Percentiles rank a stretch among this genome's conserved stretches.
Conservation (phyloP, 1,284 basidiomycete species). For the Pyrrhoderma lamaoense region DNA sequence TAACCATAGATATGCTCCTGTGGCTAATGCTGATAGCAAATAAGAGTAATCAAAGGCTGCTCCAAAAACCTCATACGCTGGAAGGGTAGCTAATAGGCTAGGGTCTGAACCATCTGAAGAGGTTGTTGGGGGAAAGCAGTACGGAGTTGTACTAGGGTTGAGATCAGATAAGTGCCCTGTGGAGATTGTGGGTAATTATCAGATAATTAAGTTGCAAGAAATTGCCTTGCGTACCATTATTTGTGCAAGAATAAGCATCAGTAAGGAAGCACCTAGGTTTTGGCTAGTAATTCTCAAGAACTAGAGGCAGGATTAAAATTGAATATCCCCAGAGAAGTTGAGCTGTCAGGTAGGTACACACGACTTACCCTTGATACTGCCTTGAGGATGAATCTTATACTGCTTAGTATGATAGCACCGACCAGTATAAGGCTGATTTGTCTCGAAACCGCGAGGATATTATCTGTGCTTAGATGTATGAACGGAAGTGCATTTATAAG, state of each 20-base stretch:
- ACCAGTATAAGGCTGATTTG: slow-evolving; percentile 66
- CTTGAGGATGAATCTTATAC: slow-evolving; percentile 56
- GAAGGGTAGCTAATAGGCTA: slow-evolving; percentile 39
- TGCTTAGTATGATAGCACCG: slow-evolving; percentile 64
- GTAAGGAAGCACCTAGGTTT: slow-evolving; percentile 59
- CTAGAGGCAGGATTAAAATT: slow-evolving; percentile 26
- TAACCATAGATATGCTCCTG: slow-evolving; percentile 44
- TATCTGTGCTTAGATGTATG: slow-evolving; percentile 30
- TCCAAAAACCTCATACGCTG: slow-evolving; percentile 66
- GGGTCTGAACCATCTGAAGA: slow-evolving; percentile 20
- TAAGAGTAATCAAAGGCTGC: slow-evolving; percentile 67
- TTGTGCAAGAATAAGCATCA: slow-evolving; percentile 67
- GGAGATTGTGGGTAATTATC: background rate
- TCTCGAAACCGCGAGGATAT: slow-evolving; percentile 44
- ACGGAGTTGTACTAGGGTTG: slow-evolving; percentile 70
- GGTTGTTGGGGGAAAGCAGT: slow-evolving; percentile 57
- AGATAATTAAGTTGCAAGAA: background rate
- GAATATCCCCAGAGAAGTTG: background rate
- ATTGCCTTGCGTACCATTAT: slow-evolving; percentile 51
- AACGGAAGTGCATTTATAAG: slow-evolving; percentile 42
- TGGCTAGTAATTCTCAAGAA: slow-evolving; percentile 57
- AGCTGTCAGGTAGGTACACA: background rate
- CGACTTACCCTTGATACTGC: slow-evolving; percentile 54
- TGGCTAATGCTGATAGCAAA: slow-evolving; percentile 45
- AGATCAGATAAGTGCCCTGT: slow-evolving; percentile 71